These are phyloP conservation scores for Camelina neglecta DNA, from an alignment of 345 rosid genomes.

Conservation along the genomic window DNA sequence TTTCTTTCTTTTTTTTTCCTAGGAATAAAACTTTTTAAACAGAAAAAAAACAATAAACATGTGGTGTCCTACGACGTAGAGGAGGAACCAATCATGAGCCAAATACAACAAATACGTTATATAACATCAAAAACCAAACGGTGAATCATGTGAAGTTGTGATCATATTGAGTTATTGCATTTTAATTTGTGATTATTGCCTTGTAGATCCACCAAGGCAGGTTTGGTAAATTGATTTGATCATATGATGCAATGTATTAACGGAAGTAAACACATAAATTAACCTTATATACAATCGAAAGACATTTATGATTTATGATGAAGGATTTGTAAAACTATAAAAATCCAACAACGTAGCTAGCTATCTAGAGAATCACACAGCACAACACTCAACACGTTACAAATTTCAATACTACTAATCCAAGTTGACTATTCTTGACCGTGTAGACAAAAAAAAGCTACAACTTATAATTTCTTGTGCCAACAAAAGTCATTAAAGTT, in stretches of 20 bases:
- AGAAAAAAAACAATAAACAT: too few species aligned
- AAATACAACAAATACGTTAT: too few species aligned
- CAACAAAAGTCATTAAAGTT: too few species aligned
- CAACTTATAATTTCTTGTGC: too few species aligned
- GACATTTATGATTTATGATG: background rate
- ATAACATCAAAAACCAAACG: background rate
- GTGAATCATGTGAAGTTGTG: conserved; percentile 22
- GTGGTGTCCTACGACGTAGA: too few species aligned
- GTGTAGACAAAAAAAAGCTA: too few species aligned
- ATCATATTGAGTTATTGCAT: background rate
- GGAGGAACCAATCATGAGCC: too few species aligned
- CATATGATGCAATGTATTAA: background rate
- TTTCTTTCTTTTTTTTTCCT: too few species aligned
- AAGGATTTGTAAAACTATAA: background rate
- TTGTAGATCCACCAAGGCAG: background rate
- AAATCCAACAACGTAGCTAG: background rate
- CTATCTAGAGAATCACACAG: background rate
- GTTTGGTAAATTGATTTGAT: background rate
- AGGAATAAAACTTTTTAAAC: too few species aligned
- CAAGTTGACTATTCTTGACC: too few species aligned
- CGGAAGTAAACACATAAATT: background rate
- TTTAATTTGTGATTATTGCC: background rate
- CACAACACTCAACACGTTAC: background rate
- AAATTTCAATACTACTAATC: too few species aligned
- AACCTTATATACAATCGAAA: background rate